Conservation (phyloP, 139 green algal genomes). For the Nannochloris sp. region DNA sequence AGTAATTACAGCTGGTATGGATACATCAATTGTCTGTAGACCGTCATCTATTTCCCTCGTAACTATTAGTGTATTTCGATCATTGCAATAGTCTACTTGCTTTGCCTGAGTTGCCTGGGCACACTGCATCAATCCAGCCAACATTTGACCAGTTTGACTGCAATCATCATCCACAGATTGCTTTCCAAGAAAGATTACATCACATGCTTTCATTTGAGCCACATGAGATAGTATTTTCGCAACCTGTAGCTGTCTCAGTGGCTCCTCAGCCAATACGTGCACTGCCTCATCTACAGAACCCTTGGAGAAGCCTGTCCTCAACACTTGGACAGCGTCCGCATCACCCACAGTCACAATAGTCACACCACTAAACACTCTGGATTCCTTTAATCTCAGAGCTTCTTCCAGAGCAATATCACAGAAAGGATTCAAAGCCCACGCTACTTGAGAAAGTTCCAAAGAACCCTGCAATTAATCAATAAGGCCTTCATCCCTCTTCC, state of each 20-base stretch:
- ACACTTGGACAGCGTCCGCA: slow-evolving; percentile 58
- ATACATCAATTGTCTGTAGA: slow-evolving; percentile 56
- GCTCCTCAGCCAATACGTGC: slow-evolving; percentile 62
- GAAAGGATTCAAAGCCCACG: slow-evolving; percentile 94
- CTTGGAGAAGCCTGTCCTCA: slow-evolving; percentile 83
- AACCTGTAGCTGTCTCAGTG: slow-evolving; percentile 50
- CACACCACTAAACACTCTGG: slow-evolving; percentile 61
- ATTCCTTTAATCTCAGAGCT: slow-evolving; percentile 76
- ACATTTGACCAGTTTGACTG: slow-evolving; percentile 89
- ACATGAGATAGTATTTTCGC: slow-evolving; percentile 68
- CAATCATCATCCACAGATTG: slow-evolving; percentile 91
- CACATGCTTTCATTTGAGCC: slow-evolving; percentile 37
- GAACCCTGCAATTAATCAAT: no score
- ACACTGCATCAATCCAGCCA: slow-evolving; percentile 80
- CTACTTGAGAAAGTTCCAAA: slow-evolving; percentile 60
- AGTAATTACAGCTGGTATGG: slow-evolving; percentile 81
- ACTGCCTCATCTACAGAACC: slow-evolving; percentile 70
- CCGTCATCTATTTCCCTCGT: slow-evolving; percentile 72
- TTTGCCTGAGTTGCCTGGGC: slow-evolving; percentile 89
- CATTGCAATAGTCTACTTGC: slow-evolving; percentile 50
- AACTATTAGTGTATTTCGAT: slow-evolving; percentile 18
- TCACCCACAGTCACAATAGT: slow-evolving; percentile 76
- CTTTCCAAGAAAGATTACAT: slow-evolving; percentile 79
- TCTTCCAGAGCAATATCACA: slow-evolving; percentile 94
- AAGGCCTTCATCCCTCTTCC: background rate